Base-by-base conservation (phyloP, 2,329 filamentous ascomycete genomes). In the Diaporthe batatas region DNA sequence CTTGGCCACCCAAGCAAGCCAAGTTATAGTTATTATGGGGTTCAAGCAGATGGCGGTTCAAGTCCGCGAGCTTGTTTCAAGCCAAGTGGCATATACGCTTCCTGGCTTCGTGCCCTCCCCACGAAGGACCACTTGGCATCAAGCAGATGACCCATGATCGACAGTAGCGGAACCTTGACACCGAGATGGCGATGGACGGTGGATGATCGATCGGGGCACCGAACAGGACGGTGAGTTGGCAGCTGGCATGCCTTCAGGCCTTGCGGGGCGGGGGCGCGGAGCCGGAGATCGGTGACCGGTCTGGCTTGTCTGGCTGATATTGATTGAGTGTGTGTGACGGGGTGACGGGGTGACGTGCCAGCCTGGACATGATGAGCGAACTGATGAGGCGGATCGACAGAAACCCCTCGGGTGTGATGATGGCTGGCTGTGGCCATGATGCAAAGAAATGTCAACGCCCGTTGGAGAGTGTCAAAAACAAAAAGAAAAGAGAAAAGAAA, bases 141-240 rank as follows among this genome's bases (percentile, higher is more conserved):
- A 67, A 67, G 62, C 62, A 53, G 21, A 67, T 53, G 62, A 67
- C 68, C 57, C 68, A 59, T 62, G 68, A 70, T 70, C 68, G 68
- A 70, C 68, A 36, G 10, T 53, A 59, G 55, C 68, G 57, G 57
- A 59, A 62, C 68, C 29, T 36, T 69, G 49, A 39, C 36, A 16
- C 42, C 51, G 62, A 67, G 25, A 67, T 67, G 47, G 62, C 47
- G 62, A 68, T 29, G 47, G 59, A 32, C 47, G 62, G 57, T 29
- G 34, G 59, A 32, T 44, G 59, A 68, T 68, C 59, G 58, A 44
- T 62, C 36, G 51, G 49, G 25, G 58, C 25, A 42, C 12, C 42
- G 21, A 29, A 64, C 58, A 42, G 29, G n/a, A 67, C 62, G 62
- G 62, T 67, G 62, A 67, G 62, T 10, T 67, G 62, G 62, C 47